These are phyloP conservation scores for Blumeria graminis DNA, from an alignment of 2,329 filamentous ascomycete genomes.

Conservation along the genomic window DNA sequence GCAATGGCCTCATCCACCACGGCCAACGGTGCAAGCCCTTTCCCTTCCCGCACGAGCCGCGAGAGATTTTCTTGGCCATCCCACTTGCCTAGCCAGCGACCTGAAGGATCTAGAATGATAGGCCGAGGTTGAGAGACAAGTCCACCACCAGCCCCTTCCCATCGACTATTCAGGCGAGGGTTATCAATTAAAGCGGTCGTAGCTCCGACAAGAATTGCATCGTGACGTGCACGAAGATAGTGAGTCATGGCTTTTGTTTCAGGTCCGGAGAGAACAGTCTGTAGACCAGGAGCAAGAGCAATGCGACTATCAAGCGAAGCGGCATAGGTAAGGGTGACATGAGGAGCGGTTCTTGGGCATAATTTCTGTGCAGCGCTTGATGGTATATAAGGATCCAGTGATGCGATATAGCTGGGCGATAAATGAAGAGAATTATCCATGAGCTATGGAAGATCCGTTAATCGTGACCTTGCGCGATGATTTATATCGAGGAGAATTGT, in stretches of 20 bases:
- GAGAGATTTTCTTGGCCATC: conserved; percentile 5
- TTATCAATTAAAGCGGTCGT: conserved; percentile 69
- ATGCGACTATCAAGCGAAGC: conserved; percentile 59
- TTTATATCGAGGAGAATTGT: no score
- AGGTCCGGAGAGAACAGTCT: conserved; percentile 61
- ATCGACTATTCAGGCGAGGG: conserved; percentile 49
- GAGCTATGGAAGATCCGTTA: no score
- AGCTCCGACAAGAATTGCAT: conserved; percentile 65
- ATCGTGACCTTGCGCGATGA: no score
- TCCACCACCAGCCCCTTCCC: conserved; percentile 17
- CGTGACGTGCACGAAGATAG: conserved; percentile 58
- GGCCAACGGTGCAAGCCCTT: conserved; percentile 32
- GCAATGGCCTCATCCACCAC: conserved; percentile 21
- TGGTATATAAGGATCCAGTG: not conserved
- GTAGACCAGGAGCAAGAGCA: conserved; percentile 31
- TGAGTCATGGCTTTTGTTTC: conserved; percentile 85
- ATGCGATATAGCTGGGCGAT: not conserved
- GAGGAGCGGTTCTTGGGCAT: not conserved
- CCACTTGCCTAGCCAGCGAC: conserved; percentile 37
- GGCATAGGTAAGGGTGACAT: conserved; percentile 47
- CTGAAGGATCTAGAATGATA: conserved; percentile 55
- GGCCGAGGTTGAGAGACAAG: conserved; percentile 45
- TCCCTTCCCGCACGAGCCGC: conserved; percentile 3
- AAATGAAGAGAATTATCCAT: not conserved
- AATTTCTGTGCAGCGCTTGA: no score